These are phyloP conservation scores for Fusarium avenaceum DNA, from an alignment of 2,329 filamentous ascomycete genomes.

Conservation along the genomic window DNA sequence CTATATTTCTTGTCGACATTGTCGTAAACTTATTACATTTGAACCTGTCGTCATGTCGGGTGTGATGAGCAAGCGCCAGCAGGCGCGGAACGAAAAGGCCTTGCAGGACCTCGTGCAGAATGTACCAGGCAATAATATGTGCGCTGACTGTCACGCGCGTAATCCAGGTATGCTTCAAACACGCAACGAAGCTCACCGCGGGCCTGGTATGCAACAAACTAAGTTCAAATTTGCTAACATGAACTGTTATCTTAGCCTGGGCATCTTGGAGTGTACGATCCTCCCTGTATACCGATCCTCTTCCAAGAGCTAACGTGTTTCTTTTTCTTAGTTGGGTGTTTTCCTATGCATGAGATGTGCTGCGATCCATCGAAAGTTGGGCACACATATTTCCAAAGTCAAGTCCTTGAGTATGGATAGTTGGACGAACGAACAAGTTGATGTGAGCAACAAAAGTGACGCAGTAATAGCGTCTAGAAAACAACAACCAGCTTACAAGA, in stretches of 20 bases:
- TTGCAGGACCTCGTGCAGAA: slow-evolving; percentile 90
- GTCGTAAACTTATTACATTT: slow-evolving; percentile 6
- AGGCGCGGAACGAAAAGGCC: slow-evolving; percentile 94
- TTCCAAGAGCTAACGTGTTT: slow-evolving; percentile 35
- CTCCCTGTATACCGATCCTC: slow-evolving; percentile 6
- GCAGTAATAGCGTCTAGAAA: not conserved
- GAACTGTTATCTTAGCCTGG: slow-evolving; percentile 73
- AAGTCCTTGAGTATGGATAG: slow-evolving; percentile 99
- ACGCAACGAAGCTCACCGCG: slow-evolving; percentile 13
- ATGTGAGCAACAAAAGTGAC: slow-evolving; percentile 69
- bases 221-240: slow-evolving; percentile 46
- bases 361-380: slow-evolving; percentile 93
- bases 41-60: slow-evolving; percentile 70
- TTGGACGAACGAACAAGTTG: slow-evolving; percentile 95
- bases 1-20: slow-evolving; percentile 15
- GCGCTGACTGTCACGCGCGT: slow-evolving; percentile 90
- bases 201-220: not conserved
- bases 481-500: slow-evolving; percentile 34
- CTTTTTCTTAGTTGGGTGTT: slow-evolving; percentile 78
- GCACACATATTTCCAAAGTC: slow-evolving; percentile 98
- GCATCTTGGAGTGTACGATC: slow-evolving; percentile 92
- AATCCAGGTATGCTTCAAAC: slow-evolving; percentile 81
- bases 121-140: slow-evolving; percentile 89
- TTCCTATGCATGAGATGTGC: slow-evolving; percentile 99
- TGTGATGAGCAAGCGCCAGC: slow-evolving; percentile 92